Conservation (phyloP, 2,329 filamentous ascomycete species). For the Colletotrichum brevisporum region DNA sequence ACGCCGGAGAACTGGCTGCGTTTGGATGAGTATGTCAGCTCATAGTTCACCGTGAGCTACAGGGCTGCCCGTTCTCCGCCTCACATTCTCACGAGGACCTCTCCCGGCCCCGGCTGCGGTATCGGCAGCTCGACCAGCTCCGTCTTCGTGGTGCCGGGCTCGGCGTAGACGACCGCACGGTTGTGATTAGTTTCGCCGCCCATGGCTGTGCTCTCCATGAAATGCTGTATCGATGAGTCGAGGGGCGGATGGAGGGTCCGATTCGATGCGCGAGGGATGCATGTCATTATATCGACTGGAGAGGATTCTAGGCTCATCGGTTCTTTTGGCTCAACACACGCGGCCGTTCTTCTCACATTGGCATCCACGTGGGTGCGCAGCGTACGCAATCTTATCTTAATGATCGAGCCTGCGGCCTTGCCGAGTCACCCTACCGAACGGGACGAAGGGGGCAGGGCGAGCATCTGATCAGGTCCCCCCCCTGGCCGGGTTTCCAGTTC, state of each 20-base stretch:
- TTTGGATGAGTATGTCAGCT: not conserved
- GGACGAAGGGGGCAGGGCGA: too few species aligned
- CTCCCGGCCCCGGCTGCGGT: slow-evolving; percentile 44
- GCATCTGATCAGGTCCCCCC: too few species aligned
- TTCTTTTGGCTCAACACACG: not conserved
- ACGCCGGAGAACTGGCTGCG: slow-evolving; percentile 45
- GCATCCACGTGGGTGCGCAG: too few species aligned
- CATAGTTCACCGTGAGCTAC: too few species aligned
- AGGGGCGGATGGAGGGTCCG: not conserved
- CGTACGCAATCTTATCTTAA: too few species aligned
- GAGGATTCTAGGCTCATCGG: not conserved
- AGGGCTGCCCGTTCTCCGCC: not conserved
- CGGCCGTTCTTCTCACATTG: too few species aligned
- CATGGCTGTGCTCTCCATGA: slow-evolving; percentile 27
- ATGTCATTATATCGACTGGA: slow-evolving; percentile 24
- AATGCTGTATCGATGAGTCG: slow-evolving; percentile 6
- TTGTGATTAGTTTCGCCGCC: slow-evolving; percentile 39
- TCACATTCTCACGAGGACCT: slow-evolving; percentile 46
- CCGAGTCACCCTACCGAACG: not conserved
- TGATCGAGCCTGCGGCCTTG: not conserved
- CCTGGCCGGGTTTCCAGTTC: not conserved
- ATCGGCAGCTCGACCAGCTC: slow-evolving; percentile 45
- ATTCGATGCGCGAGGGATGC: slow-evolving; percentile 18
- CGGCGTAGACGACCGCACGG: slow-evolving; percentile 45
- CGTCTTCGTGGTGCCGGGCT: slow-evolving; percentile 46